A percentile compares a stretch with the other conserved stretches of the same genome.
Conservation (phyloP, 495 filamentous ascomycete genomes). For the Clavariopsis aquatica region DNA sequence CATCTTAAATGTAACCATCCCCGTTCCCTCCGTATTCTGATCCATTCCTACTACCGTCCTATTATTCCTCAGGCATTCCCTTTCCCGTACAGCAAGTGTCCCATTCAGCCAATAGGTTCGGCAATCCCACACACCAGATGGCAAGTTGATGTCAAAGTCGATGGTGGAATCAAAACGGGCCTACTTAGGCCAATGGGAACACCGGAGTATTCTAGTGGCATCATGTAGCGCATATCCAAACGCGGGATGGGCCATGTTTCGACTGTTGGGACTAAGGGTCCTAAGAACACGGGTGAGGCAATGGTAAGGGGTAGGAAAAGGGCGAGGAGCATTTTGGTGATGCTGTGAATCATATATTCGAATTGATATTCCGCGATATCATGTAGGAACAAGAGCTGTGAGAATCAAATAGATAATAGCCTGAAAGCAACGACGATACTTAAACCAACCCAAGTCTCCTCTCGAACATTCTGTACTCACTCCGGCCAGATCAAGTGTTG, state of each 20-base stretch:
- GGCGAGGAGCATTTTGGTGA: slow-evolving; percentile 1
- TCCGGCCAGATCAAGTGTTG: background rate
- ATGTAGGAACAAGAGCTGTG: too few species aligned
- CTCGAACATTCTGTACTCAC: background rate
- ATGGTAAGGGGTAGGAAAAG: background rate
- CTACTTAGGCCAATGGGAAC: slow-evolving; percentile 10
- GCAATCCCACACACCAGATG: background rate
- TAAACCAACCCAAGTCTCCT: background rate
- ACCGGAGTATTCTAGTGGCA: slow-evolving; percentile 3
- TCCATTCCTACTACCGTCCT: background rate
- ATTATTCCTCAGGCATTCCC: background rate
- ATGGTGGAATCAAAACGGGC: slow-evolving; percentile 14
- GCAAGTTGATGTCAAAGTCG: slow-evolving; percentile 4
- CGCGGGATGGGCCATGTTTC: slow-evolving; percentile 18
- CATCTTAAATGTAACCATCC: background rate
- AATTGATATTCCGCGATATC: too few species aligned
- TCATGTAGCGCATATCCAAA: slow-evolving; percentile 19
- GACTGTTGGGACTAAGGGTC: too few species aligned
- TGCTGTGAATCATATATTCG: background rate
- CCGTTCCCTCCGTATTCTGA: background rate
- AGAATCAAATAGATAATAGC: background rate
- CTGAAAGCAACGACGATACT: background rate
- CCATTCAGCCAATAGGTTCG: background rate
- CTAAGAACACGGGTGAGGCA: background rate
- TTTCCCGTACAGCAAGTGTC: background rate